phyloP scores from a whole-genome alignment of 2,329 filamentous ascomycete species.

The Sphaerulina musiva region DNA sequence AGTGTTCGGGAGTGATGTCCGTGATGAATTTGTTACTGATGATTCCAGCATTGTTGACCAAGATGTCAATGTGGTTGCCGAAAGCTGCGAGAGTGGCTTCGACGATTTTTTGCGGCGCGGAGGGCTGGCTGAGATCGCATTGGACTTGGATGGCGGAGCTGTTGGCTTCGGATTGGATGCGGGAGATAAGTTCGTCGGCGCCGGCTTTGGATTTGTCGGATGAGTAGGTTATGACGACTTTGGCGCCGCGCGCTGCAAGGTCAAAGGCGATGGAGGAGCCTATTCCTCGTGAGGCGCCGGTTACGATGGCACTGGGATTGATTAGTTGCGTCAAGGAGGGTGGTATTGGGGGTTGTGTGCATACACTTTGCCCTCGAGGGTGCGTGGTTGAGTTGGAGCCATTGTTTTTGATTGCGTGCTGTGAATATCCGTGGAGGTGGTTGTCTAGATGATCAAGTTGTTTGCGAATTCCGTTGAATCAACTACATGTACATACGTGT shows the following conservation, averaged over 20 bases:
- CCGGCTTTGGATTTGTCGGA: slow-evolving; percentile 35
- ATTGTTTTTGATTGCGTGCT: neutral
- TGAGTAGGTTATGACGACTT: slow-evolving; percentile 41
- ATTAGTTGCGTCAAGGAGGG: slow-evolving; percentile 16
- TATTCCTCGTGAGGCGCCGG: slow-evolving; percentile 47
- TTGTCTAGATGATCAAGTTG: neutral
- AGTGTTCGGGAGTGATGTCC: slow-evolving; percentile 46
- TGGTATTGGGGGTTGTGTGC: neutral
- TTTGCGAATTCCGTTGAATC: neutral
- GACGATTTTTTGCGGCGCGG: slow-evolving; percentile 36
- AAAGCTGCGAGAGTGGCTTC: slow-evolving; percentile 34
- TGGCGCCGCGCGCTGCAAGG: slow-evolving; percentile 44
- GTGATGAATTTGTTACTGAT: slow-evolving; percentile 5
- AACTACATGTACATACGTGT: neutral
- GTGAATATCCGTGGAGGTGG: neutral
- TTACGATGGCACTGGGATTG: slow-evolving; percentile 42
- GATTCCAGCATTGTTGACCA: slow-evolving; percentile 39
- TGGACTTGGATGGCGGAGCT: slow-evolving; percentile 36
- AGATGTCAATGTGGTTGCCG: slow-evolving; percentile 38
- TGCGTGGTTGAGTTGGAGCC: slow-evolving; percentile 15
- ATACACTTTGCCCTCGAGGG: slow-evolving; percentile 25
- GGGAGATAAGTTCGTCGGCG: slow-evolving; percentile 32
- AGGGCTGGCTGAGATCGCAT: slow-evolving; percentile 36
- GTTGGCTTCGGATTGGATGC: slow-evolving; percentile 34
- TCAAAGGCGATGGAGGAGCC: slow-evolving; percentile 45